These are phyloP conservation scores for Urostyla sp. DNA, from an alignment of 73 alveolate genomes.

Conservation along the genomic window DNA sequence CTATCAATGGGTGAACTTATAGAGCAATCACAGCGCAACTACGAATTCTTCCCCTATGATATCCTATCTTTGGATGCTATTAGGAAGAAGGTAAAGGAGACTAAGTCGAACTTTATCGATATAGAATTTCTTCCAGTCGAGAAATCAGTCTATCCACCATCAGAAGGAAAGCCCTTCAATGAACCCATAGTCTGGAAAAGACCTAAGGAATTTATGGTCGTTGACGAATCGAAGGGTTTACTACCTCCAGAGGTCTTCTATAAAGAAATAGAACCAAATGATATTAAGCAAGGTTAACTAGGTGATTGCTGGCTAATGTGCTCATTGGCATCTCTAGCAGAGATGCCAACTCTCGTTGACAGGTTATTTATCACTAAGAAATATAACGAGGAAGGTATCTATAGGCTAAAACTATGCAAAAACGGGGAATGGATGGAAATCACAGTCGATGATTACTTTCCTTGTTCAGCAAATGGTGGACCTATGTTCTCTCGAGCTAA, in stretches of 20 bases:
- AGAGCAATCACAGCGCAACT: no score
- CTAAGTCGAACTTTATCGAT: slow-evolving; percentile 53
- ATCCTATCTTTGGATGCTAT: slow-evolving; percentile 45
- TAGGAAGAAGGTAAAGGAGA: slow-evolving; percentile 9
- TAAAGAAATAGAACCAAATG: slow-evolving; percentile 76
- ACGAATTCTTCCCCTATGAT: slow-evolving; percentile 58
- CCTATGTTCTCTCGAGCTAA: slow-evolving; percentile 86
- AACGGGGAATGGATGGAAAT: slow-evolving; percentile 93
- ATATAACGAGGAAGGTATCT: slow-evolving; percentile 73
- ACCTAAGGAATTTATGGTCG: slow-evolving; percentile 68
- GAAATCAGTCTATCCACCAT: slow-evolving; percentile 40
- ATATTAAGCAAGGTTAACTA: slow-evolving; percentile 82
- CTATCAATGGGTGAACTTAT: no score
- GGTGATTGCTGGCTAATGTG: slow-evolving; percentile 91
- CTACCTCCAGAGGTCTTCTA: slow-evolving; percentile 41
- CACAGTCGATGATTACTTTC: slow-evolving; percentile 91
- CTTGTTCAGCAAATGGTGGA: slow-evolving; percentile 86
- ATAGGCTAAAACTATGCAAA: slow-evolving; percentile 70
- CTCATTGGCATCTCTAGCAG: slow-evolving; percentile 84
- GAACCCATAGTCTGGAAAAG: slow-evolving; percentile 74
- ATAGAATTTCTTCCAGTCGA: slow-evolving; percentile 67
- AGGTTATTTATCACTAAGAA: slow-evolving; percentile 66
- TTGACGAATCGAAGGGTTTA: slow-evolving; percentile 32
- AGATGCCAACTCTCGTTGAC: slow-evolving; percentile 74
- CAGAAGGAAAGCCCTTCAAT: slow-evolving; percentile 43